A percentile compares a stretch with the other conserved stretches of the same genome.
These are phyloP conservation scores for Groenewaldozyma auringiensis DNA, from an alignment of 1,139 yeast species.

Conservation along the genomic window DNA sequence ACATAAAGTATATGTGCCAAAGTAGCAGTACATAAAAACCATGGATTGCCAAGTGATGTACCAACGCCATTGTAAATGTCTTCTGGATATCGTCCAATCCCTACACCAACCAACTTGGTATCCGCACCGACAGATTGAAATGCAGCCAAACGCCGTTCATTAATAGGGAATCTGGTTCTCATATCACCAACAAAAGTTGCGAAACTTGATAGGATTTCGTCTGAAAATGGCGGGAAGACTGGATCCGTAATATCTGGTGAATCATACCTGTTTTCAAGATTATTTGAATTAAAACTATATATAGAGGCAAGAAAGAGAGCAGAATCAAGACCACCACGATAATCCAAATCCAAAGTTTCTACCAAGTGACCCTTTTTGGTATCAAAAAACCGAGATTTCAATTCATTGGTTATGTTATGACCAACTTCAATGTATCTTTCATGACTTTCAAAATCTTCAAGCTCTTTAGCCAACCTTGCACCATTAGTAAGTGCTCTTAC, in stretches of 20 bases:
- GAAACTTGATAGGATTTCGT: conserved; percentile 24
- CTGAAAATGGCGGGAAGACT: conserved; percentile 27
- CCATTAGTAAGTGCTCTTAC: conserved; percentile 62
- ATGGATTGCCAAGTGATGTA: conserved; percentile 78
- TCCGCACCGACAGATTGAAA: conserved; percentile 18
- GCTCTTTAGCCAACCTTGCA: conserved; percentile 36
- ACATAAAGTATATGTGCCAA: conserved; percentile 53
- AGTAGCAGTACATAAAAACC: conserved; percentile 84
- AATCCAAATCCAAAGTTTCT: conserved; percentile 54
- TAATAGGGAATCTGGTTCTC: conserved; percentile 69
- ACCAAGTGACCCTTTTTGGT: conserved; percentile 46
- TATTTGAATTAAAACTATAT: conserved; percentile 45
- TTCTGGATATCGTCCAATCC: conserved; percentile 88
- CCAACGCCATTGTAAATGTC: conserved; percentile 81
- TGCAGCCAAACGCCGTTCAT: conserved; percentile 40
- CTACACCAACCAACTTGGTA: conserved; percentile 44
- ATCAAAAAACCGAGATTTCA: conserved; percentile 25
- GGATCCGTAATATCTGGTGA: conserved; percentile 9
- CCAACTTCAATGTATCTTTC: conserved; percentile 22
- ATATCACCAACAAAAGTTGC: conserved; percentile 44
- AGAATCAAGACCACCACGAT: conserved; percentile 69
- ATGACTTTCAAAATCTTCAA: conserved; percentile 34
- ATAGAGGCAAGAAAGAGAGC: conserved; percentile 64
- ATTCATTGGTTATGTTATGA: conserved; percentile 35
- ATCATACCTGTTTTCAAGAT: conserved; percentile 32